Evolutionary conservation across 768 basidiomycete species (phyloP).

Genomic region (Boletus sp.): DNA sequence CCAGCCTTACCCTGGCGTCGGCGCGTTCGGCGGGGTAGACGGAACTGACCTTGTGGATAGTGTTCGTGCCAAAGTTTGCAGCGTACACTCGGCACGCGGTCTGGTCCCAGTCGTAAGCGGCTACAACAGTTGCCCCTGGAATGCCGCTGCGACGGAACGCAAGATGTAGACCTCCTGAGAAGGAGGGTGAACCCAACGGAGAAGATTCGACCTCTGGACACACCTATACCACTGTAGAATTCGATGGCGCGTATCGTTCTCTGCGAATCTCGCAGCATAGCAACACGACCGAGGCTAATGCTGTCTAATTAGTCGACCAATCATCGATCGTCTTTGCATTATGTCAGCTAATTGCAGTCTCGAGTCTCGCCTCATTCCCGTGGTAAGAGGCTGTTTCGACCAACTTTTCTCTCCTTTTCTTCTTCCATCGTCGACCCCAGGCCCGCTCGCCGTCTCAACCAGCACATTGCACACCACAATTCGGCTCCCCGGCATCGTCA

Average conservation of each 20-base stretch:
- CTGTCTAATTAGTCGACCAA: slow-evolving; percentile 6
- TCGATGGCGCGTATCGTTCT: slow-evolving; percentile 38
- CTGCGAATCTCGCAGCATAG: slow-evolving; percentile 6
- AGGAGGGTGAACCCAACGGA: neutral
- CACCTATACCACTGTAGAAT: slow-evolving; percentile 82
- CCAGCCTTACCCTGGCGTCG: neutral
- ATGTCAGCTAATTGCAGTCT: slow-evolving; percentile 20
- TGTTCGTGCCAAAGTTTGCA: slow-evolving; percentile 49
- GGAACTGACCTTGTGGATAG: slow-evolving; percentile 39
- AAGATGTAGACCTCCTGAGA: slow-evolving; percentile 66
- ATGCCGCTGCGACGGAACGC: slow-evolving; percentile 55
- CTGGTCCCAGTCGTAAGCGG: slow-evolving; percentile 85
- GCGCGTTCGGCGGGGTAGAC: neutral
- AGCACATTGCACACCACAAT: neutral
- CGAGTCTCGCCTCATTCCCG: slow-evolving; percentile 10
- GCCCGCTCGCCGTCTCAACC: neutral
- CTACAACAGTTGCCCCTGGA: slow-evolving; percentile 43
- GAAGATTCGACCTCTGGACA: slow-evolving; percentile 1
- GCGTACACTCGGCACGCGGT: slow-evolving; percentile 67
- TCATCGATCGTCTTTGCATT: slow-evolving; percentile 6
- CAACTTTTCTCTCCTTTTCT: slow-evolving; percentile 1
- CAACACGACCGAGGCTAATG: neutral
- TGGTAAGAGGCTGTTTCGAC: neutral
- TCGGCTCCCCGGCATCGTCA: neutral
- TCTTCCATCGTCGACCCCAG: slow-evolving; percentile 1